phyloP scores from a whole-genome alignment of 2,329 filamentous ascomycete genomes.

The Rutstroemia sp. region DNA sequence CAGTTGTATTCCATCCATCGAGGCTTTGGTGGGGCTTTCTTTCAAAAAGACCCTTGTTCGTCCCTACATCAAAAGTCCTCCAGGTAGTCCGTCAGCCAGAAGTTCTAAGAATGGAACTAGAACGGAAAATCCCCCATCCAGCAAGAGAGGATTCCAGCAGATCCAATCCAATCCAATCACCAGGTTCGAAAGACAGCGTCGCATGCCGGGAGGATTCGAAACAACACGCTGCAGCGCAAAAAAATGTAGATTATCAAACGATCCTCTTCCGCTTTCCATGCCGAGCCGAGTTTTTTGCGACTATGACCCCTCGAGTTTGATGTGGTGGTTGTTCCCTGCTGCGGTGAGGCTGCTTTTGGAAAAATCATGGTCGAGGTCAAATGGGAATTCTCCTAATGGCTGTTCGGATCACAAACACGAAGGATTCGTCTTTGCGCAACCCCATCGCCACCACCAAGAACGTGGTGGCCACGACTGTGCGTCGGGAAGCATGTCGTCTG shows the following conservation, averaged over 20 bases:
- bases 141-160: background rate
- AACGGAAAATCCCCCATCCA: background rate
- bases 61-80: background rate
- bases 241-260: background rate
- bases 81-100: background rate
- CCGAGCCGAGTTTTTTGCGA: background rate
- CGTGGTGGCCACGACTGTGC: background rate
- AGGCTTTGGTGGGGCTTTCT: slow-evolving; percentile 4
- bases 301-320: too few relatives aligned
- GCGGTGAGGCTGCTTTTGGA: slow-evolving; percentile 6
- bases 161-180: background rate
- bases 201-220: slow-evolving; percentile 1
- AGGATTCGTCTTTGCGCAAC: background rate
- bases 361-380: background rate
- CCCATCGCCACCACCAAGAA: background rate
- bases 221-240: background rate
- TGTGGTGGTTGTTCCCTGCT: background rate
- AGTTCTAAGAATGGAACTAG: slow-evolving; percentile 1
- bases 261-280: background rate
- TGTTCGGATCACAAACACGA: background rate
- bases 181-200: background rate
- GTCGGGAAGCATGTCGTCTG: too few relatives aligned
- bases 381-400: too few relatives aligned
- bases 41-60: background rate
- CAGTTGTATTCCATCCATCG: background rate